Percentiles rank a stretch among this genome's conserved stretches.
These are phyloP conservation scores for Podospora anserina DNA, from an alignment of 495 filamentous ascomycete species.

Conservation along the genomic window DNA sequence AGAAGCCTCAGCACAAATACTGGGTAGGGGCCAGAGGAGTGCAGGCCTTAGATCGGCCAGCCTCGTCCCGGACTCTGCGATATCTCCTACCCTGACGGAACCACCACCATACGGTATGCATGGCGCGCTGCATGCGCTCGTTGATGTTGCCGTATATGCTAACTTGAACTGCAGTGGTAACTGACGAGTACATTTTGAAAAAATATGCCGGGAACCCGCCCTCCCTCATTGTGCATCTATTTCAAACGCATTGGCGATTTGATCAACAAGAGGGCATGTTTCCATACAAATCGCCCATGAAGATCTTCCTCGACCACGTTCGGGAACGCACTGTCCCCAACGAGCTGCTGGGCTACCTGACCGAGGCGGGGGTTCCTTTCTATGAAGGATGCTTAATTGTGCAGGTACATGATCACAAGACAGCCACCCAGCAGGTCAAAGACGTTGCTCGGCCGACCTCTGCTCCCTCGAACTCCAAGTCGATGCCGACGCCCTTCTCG, in stretches of 20 bases:
- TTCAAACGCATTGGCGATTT: constrained; percentile 83
- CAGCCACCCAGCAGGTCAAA: constrained; percentile 52
- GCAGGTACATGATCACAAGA: constrained; percentile 80
- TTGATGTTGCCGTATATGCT: neutral
- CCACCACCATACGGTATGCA: constrained; percentile 47
- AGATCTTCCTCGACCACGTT: constrained; percentile 71
- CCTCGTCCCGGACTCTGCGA: constrained; percentile 38
- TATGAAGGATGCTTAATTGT: constrained; percentile 97
- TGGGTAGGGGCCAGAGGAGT: constrained; percentile 43
- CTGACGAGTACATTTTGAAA: constrained; percentile 70
- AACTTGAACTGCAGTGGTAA: constrained; percentile 51
- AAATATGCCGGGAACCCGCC: constrained; percentile 75
- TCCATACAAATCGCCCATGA: constrained; percentile 87
- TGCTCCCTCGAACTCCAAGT: constrained; percentile 41
- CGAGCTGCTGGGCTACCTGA: constrained; percentile 56
- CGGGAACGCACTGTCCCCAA: constrained; percentile 49
- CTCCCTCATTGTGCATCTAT: constrained; percentile 81
- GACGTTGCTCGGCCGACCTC: constrained; percentile 54
- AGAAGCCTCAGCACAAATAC: constrained; percentile 35
- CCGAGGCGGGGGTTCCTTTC: constrained; percentile 66
- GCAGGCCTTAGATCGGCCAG: constrained; percentile 44
- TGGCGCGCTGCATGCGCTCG: neutral
- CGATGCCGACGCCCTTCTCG: constrained; percentile 65
- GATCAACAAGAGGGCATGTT: constrained; percentile 93
- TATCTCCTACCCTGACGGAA: constrained; percentile 33